A percentile compares a stretch with the other conserved stretches of the same genome.
Conservation (phyloP, 345 rosid species). For the Bruguiera sexangula region DNA sequence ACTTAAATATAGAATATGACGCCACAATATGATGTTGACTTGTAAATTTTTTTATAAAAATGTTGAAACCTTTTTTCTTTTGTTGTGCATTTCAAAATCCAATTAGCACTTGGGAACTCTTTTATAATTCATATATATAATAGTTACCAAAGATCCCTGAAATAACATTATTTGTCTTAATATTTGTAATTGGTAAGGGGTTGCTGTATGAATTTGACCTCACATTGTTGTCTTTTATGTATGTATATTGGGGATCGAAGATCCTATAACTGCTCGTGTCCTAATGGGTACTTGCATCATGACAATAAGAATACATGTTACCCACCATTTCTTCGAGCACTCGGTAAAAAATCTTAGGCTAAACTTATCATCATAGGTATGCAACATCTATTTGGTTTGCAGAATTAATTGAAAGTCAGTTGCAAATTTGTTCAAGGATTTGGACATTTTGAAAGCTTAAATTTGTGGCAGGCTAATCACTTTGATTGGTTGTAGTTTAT, state of each 20-base stretch:
- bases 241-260: not conserved
- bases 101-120: too few species aligned
- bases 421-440: too few species aligned
- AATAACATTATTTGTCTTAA: not conserved
- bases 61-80: too few species aligned
- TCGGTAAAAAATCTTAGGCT: not conserved
- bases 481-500: too few species aligned
- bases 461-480: too few species aligned
- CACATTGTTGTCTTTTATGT: not conserved
- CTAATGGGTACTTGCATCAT: not conserved
- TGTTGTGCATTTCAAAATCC: too few species aligned
- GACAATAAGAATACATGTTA: not conserved
- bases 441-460: too few species aligned
- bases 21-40: too few species aligned
- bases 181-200: not conserved
- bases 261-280: not conserved
- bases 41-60: too few species aligned
- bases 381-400: not conserved
- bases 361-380: constrained; percentile 1
- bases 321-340: fast-evolving
- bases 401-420: too few species aligned
- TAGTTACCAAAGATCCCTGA: not conserved
- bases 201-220: not conserved
- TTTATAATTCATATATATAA: too few species aligned
- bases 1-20: too few species aligned